Base-by-base conservation (phyloP, 371 early-diverging fungal species). In the Capillidium rhysosporum region DNA sequence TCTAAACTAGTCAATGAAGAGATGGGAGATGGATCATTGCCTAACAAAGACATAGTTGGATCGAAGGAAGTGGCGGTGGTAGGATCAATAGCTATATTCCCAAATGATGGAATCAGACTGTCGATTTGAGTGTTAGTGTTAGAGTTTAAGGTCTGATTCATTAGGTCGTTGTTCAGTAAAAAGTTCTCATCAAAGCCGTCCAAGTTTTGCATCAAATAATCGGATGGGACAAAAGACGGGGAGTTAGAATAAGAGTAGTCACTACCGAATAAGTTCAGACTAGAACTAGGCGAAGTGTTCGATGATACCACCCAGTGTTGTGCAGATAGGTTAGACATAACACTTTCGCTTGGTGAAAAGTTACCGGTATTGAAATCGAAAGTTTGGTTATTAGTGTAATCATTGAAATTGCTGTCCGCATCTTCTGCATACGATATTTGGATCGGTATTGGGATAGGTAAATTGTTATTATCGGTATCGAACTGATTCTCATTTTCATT, bases 391-490 rank as follows among this genome's bases (percentile, higher is more conserved):
- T 34, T 34, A 12, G 34, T 34, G 12, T 7, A 34, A 12, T 34
- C 34, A 12, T 34, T 34, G 12, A 34, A 34, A 34, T 34, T 12
- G 34, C 18, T 43, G 9, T 7, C 18, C 18, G 16, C 14, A 18
- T 43, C 38, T 12, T 51, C 38, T 12, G 51, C 40, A 34, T 16
- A 51, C 10, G 51, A 51, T 31, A 51, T 38, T 18, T 38, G 7
- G 16, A 51, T 51, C n/a, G n/a, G n/a, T n/a, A n/a, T n/a, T 25
- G 51, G 51, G 9, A 51, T 51, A 9, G 40, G 40, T 23, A 20
- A 25, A 9, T 29, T 25, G 4, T 31, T 38, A 21, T 28, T 34
- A 38, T 51, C 28, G 48, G 14, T 18, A 5, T 23, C 29, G 25
- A 14, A 23, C 24, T 47, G 18, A 5, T 23, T 26, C 12, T 2